Percentiles rank a stretch among this genome's conserved stretches.
Conservation (phyloP, 305 asterid genomes). For the Fraxinus angustifolia region DNA sequence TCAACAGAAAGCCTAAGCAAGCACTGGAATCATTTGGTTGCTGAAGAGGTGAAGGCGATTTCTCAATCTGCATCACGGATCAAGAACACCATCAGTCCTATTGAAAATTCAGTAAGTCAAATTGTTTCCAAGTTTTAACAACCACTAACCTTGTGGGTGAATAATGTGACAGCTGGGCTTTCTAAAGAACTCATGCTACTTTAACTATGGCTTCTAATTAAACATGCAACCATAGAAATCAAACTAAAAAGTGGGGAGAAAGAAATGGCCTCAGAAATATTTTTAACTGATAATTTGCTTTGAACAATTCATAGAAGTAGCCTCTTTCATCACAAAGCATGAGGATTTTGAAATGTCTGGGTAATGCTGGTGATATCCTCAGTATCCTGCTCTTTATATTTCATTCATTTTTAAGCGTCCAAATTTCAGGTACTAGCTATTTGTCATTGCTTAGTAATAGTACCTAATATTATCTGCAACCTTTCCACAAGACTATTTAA, state of each 20-base stretch:
- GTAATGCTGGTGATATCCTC: slow-evolving; percentile 11
- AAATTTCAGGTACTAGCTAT: not conserved
- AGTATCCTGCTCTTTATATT: slow-evolving; percentile 13
- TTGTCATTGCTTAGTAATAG: not conserved
- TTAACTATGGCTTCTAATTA: slow-evolving; percentile 9
- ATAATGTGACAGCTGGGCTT: slow-evolving; percentile 12
- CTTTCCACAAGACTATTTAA: not conserved
- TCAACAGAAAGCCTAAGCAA: slow-evolving; percentile 52
- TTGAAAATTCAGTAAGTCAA: slow-evolving; percentile 54
- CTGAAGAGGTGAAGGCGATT: slow-evolving; percentile 86
- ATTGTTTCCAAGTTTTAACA: slow-evolving; percentile 14
- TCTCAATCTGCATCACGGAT: slow-evolving; percentile 65
- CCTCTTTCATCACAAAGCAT: slow-evolving; percentile 17
- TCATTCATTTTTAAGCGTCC: slow-evolving; percentile 3
- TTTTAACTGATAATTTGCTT: slow-evolving; percentile 19
- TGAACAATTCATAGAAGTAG: slow-evolving; percentile 1
- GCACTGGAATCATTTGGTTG: slow-evolving; percentile 56
- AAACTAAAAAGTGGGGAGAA: not conserved
- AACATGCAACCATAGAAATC: slow-evolving; percentile 13
- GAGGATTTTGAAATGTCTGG: slow-evolving; percentile 9
- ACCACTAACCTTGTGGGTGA: slow-evolving; percentile 17
- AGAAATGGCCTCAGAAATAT: slow-evolving; percentile 13
- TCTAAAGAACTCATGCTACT: slow-evolving; percentile 10
- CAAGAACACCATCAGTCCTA: slow-evolving; percentile 45
- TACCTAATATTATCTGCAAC: not conserved